A percentile compares a stretch with the other conserved stretches of the same genome.
phyloP scores from a whole-genome alignment of 78 protist species.

The Anaeramoeba ignava region DNA sequence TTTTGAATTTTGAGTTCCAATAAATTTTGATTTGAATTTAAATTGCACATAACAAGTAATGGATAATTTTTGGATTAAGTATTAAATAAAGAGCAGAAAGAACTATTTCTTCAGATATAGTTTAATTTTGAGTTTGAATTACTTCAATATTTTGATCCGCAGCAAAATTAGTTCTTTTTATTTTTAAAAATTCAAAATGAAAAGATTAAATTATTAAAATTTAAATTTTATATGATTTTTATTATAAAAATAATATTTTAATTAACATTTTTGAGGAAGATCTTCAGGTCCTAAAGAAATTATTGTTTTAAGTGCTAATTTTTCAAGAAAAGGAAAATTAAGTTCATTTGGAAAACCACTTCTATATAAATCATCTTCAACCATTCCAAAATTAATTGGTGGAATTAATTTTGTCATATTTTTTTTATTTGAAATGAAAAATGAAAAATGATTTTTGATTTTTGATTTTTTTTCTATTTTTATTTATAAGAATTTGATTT shows the following conservation, averaged over 20 bases:
- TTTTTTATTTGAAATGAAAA: too few relatives aligned
- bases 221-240: too few relatives aligned
- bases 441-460: too few relatives aligned
- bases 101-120: slow-evolving; percentile 56
- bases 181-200: too few relatives aligned
- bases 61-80: slow-evolving; percentile 64
- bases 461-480: too few relatives aligned
- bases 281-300: slow-evolving; percentile 70
- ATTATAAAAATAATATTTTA: too few relatives aligned
- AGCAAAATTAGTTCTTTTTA: too few relatives aligned
- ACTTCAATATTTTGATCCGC: slow-evolving; percentile 67
- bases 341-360: slow-evolving; percentile 69
- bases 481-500: too few relatives aligned
- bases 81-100: slow-evolving; percentile 50
- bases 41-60: slow-evolving; percentile 63
- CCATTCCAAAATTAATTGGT: slow-evolving; percentile 68
- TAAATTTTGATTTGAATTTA: slow-evolving; percentile 75
- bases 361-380: slow-evolving; percentile 73
- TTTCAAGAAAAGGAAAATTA: slow-evolving; percentile 77
- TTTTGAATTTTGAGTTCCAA: too few relatives aligned
- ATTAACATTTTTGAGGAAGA: too few relatives aligned
- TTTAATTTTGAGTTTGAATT: slow-evolving; percentile 24
- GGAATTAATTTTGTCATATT: too few relatives aligned
- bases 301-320: slow-evolving; percentile 46
- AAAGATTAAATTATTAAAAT: too few relatives aligned